phyloP scores from a whole-genome alignment of 1,284 basidiomycete species.

The Abortiporus biennis region DNA sequence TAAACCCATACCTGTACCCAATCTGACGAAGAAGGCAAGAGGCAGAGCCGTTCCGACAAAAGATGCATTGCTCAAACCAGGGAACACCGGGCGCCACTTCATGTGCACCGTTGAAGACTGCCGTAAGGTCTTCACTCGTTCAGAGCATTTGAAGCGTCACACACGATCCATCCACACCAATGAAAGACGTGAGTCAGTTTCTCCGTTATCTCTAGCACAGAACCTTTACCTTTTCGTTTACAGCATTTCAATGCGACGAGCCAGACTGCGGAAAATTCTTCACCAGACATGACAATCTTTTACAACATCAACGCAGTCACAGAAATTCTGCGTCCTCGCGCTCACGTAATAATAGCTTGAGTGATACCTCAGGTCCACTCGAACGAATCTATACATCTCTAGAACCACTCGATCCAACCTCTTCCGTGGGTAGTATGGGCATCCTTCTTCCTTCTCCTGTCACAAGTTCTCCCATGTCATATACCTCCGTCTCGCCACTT shows the following conservation, averaged over 20 bases:
- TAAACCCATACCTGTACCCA: too few relatives aligned
- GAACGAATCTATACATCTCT: constrained; percentile 9
- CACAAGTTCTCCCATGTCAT: constrained; percentile 6
- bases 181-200: constrained; percentile 60
- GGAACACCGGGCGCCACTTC: constrained; percentile 38
- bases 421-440: constrained; percentile 12
- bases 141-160: constrained; percentile 76
- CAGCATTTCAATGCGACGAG: constrained; percentile 19
- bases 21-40: constrained; percentile 65
- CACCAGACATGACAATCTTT: constrained; percentile 21
- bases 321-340: neutral
- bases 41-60: constrained; percentile 60
- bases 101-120: constrained; percentile 63
- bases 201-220: neutral
- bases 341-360: neutral
- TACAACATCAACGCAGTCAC: constrained; percentile 16
- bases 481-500: neutral
- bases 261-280: constrained; percentile 19
- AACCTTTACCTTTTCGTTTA: neutral
- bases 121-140: constrained; percentile 68
- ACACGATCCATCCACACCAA: constrained; percentile 73
- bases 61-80: constrained; percentile 15
- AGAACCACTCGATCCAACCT: constrained; percentile 1
- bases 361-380: constrained; percentile 8
- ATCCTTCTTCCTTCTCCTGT: constrained; percentile 12